These are phyloP conservation scores for Polygonum aviculare DNA, from an alignment of 148 eudicot species.

Conservation along the genomic window DNA sequence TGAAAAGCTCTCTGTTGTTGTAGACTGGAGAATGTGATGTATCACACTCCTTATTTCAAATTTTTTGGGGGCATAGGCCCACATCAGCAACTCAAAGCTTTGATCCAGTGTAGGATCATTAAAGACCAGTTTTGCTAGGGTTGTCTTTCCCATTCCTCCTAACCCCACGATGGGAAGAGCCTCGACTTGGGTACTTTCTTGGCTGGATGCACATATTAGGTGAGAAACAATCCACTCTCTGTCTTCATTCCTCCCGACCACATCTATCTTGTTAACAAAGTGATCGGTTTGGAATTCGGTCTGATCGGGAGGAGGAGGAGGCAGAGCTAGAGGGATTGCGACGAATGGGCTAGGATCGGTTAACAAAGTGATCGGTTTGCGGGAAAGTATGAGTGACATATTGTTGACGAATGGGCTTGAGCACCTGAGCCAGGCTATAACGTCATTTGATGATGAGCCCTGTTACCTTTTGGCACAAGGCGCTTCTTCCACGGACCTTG, in stretches of 20 bases:
- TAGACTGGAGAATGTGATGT: too few relatives aligned
- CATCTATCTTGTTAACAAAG: too few relatives aligned
- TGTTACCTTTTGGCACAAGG: too few relatives aligned
- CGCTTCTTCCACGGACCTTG: too few relatives aligned
- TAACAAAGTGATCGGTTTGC: too few relatives aligned
- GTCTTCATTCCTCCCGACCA: neutral
- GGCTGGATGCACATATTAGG: neutral
- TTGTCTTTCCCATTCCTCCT: neutral
- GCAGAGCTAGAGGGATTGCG: too few relatives aligned
- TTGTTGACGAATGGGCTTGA: too few relatives aligned
- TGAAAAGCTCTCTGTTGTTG: neutral
- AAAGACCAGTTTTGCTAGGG: neutral
- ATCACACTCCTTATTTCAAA: neutral
- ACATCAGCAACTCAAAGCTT: neutral
- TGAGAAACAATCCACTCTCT: neutral
- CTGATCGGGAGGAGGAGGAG: neutral
- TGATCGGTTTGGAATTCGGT: too few relatives aligned
- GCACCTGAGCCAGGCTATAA: too few relatives aligned
- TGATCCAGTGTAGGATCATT: neutral
- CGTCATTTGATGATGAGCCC: too few relatives aligned
- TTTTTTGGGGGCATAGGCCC: neutral
- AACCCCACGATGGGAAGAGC: neutral
- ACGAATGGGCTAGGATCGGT: too few relatives aligned
- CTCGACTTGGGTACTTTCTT: neutral
- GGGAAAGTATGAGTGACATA: too few relatives aligned